Conservation (phyloP, 164 flowering plant genomes). For the Macadamia tetraphylla region DNA sequence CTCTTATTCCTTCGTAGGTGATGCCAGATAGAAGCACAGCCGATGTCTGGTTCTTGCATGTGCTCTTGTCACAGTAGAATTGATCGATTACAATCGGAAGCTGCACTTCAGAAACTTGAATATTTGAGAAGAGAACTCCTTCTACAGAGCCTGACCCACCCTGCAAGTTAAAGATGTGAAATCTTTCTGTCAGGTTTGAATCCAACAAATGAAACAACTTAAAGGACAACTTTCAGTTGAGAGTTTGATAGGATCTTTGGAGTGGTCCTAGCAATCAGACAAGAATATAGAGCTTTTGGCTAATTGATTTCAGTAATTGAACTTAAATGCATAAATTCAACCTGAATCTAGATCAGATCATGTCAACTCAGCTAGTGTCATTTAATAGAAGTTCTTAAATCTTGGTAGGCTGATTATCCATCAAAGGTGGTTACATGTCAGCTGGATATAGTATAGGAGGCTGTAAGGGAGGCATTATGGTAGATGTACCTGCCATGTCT, state of each 20-base stretch:
- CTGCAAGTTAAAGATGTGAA: constrained; percentile 18
- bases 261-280: background rate
- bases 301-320: background rate
- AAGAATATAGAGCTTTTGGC: background rate
- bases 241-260: background rate
- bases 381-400: background rate
- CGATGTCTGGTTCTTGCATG: constrained; percentile 41
- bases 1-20: constrained; percentile 33
- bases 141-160: constrained; percentile 46
- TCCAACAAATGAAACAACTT: too few relatives aligned
- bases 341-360: background rate
- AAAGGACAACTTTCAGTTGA: background rate
- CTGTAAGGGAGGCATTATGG: background rate
- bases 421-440: background rate
- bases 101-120: constrained; percentile 40
- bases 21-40: constrained; percentile 44
- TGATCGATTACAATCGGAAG: constrained; percentile 43
- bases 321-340: background rate
- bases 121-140: constrained; percentile 35
- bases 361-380: background rate
- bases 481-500: constrained; percentile 49
- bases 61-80: constrained; percentile 36
- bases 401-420: too few relatives aligned
- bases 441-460: background rate
- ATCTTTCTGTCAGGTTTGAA: background rate